These are phyloP conservation scores for Fraxinus angustifolia DNA, from an alignment of 305 asterid species.

Conservation along the genomic window DNA sequence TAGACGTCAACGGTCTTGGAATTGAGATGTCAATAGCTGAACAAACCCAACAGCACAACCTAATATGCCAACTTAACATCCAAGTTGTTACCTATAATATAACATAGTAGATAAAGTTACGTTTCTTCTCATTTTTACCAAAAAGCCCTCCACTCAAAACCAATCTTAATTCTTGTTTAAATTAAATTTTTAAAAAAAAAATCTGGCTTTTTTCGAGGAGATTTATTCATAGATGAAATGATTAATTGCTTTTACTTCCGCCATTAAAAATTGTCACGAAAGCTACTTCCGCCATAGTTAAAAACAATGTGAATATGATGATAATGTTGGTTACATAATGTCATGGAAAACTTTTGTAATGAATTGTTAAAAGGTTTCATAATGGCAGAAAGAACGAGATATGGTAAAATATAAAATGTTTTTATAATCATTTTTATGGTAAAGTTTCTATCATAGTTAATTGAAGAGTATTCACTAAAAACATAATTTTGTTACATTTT, in stretches of 20 bases:
- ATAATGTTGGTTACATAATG: not conserved
- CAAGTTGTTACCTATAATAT: not conserved
- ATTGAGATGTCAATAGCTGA: constrained; percentile 19
- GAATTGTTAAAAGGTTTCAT: not conserved
- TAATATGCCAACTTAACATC: not conserved
- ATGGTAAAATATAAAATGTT: not conserved
- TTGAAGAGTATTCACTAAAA: not conserved
- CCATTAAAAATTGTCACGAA: not conserved
- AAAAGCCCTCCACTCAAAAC: not conserved
- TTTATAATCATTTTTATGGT: not conserved
- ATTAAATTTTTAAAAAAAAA: not conserved
- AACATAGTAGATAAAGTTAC: not conserved
- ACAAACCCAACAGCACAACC: constrained; percentile 13
- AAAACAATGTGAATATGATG: not conserved
- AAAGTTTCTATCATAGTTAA: not conserved
- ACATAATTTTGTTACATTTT: not conserved
- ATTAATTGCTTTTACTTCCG: not conserved
- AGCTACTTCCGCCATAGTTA: not conserved
- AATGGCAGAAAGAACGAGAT: not conserved
- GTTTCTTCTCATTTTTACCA: not conserved
- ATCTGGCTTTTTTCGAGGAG: not conserved
- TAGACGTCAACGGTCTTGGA: not conserved
- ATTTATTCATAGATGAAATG: not conserved
- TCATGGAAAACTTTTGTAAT: not conserved
- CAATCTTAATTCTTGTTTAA: not conserved